Percentiles rank a stretch among this genome's conserved stretches.
Evolutionary conservation across 768 basidiomycete species (phyloP).

Genomic region (Psilocybe subaeruginosa): DNA sequence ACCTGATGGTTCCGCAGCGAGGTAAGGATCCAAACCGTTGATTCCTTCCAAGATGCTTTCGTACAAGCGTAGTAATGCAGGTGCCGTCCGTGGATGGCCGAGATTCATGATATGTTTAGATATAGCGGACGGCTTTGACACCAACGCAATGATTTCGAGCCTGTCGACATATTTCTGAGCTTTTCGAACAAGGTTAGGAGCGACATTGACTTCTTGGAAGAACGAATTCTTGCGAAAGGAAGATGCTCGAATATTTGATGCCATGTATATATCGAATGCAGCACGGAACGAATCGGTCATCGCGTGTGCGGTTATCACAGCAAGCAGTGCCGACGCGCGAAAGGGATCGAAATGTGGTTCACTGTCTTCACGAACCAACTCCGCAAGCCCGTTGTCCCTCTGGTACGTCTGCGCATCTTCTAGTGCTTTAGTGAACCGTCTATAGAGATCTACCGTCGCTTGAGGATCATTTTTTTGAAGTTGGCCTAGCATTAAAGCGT

Average conservation of each 20-base stretch:
- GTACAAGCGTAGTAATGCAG: slow-evolving; percentile 52
- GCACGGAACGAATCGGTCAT: slow-evolving; percentile 58
- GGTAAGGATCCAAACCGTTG: slow-evolving; percentile 52
- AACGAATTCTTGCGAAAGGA: slow-evolving; percentile 38
- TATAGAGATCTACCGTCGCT: slow-evolving; percentile 48
- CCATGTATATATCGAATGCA: slow-evolving; percentile 49
- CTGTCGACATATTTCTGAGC: slow-evolving; percentile 48
- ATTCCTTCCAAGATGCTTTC: slow-evolving; percentile 52
- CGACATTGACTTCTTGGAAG: slow-evolving; percentile 36
- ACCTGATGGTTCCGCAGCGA: slow-evolving; percentile 45
- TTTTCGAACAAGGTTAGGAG: slow-evolving; percentile 41
- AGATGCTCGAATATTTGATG: slow-evolving; percentile 39
- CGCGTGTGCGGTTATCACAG: slow-evolving; percentile 63
- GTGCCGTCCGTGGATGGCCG: slow-evolving; percentile 32
- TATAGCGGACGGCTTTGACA: slow-evolving; percentile 53
- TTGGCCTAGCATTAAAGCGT: slow-evolving; percentile 49
- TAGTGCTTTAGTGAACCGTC: slow-evolving; percentile 24
- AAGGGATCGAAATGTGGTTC: slow-evolving; percentile 26
- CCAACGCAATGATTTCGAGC: slow-evolving; percentile 52
- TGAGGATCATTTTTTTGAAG: slow-evolving; percentile 43
- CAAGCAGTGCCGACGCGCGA: slow-evolving; percentile 47
- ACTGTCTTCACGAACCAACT: slow-evolving; percentile 14
- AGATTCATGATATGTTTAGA: slow-evolving; percentile 53
- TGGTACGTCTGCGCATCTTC: neutral
- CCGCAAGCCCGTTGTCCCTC: slow-evolving; percentile 12